These are phyloP conservation scores for Infundibulicybe gibba DNA, from an alignment of 768 basidiomycete species.

Conservation along the genomic window DNA sequence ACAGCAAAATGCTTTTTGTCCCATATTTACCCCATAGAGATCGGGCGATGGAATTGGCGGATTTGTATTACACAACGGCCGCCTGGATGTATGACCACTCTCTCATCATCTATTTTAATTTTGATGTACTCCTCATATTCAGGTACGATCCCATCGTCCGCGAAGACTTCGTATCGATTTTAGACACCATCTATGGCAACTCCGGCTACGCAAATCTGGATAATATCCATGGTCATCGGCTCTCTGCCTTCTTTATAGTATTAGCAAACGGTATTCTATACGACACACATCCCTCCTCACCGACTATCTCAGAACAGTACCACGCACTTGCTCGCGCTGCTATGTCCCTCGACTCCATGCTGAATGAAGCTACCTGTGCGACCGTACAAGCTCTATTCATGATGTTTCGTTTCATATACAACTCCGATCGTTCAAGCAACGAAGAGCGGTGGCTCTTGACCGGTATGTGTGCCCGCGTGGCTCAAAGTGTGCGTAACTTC, in stretches of 20 bases:
- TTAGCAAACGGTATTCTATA: conserved; percentile 44
- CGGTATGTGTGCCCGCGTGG: conserved; percentile 38
- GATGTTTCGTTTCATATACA: conserved; percentile 36
- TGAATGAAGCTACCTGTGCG: conserved; percentile 39
- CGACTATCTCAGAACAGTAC: conserved; percentile 33
- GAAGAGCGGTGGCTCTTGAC: conserved; percentile 47
- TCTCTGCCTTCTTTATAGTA: conserved; percentile 51
- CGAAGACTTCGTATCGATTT: conserved; percentile 36
- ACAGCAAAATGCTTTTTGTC: conserved; percentile 31
- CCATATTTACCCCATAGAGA: conserved; percentile 36
- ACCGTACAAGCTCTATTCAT: conserved; percentile 47
- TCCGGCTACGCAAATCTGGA: conserved; percentile 26
- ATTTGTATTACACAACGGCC: conserved; percentile 38
- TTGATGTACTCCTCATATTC: conserved; percentile 1
- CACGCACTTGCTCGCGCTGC: conserved; percentile 46
- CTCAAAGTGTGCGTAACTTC: conserved; percentile 36
- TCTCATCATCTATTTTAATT: not conserved
- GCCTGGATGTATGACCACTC: conserved; percentile 41
- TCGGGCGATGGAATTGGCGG: conserved; percentile 33
- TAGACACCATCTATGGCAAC: conserved; percentile 39
- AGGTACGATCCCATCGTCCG: conserved; percentile 45
- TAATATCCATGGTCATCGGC: conserved; percentile 37
- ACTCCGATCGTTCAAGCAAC: conserved; percentile 35
- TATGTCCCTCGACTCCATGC: conserved; percentile 40
- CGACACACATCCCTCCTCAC: conserved; percentile 31